Evolutionary conservation across 2,329 filamentous ascomycete genomes (phyloP), one percentile per base, ranked within the genome.

Genomic region (Phaeosphaeria sp.): DNA sequence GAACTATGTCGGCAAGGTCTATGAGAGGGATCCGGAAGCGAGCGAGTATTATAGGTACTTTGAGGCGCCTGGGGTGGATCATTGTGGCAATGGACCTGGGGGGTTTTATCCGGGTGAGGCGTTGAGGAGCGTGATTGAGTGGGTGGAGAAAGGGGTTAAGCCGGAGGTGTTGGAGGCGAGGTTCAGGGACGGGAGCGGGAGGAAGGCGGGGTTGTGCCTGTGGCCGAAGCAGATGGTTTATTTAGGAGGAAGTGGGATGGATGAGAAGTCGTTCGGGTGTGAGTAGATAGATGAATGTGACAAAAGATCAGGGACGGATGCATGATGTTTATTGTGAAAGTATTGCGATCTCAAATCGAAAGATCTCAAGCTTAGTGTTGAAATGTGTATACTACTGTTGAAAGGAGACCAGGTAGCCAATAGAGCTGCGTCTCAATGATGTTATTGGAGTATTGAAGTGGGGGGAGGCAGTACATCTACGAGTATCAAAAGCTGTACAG

Each of bases 21-120:
- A 57, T n/a, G 60, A 68, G 27, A 45, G 49, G 2, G 58, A 71
- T 46, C 8, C 55, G 2, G 46, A 61, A 6, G 51, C 60, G 8
- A 50, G 50, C 30, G 65, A 74, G 3, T 74, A 65, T 49, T 72
- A 66, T 51, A 67, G 71, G 1, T 55, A 74, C 18, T 75, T 76
- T 44, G 61, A 73, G n/a, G 74, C 72, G 9, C 74, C 72, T 13
- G 71, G 71, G 1, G 64, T 74, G 1, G 60, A 59, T 25, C 73
- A 75, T 52, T 74, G 71, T 54, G 61, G 54, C 0, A 13, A 21
- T 13, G 42, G 42, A 5, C 51, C 61, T 18, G 69, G 68, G 1
- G 71, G 74, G 1, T 60, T 63, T 51, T 56, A 63, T 39, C 72
- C 71, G 11, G 60, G 51, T 2, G 53, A 69, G 55, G 53, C 66